Percentiles rank a stretch among this genome's conserved stretches.
These are phyloP conservation scores for Melanogaster broomeanus DNA, from an alignment of 768 basidiomycete genomes.

Conservation along the genomic window DNA sequence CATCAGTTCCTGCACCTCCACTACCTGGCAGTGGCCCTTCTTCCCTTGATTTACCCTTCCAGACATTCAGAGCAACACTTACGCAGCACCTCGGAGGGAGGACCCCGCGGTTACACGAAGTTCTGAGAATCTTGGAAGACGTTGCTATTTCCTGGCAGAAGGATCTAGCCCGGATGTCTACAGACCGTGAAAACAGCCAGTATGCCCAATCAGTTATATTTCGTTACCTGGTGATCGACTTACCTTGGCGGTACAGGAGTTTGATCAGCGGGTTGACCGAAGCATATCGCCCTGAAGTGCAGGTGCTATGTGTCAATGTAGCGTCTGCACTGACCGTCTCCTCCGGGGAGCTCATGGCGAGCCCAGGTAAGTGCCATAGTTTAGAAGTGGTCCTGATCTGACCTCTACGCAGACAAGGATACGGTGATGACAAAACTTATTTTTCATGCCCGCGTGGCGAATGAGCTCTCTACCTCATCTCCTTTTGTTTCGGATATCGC, in stretches of 20 bases:
- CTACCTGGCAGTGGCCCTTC: conserved; percentile 38
- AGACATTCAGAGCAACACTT: conserved; percentile 60
- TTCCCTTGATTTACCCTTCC: conserved; percentile 47
- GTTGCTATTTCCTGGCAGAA: conserved; percentile 57
- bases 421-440: conserved; percentile 36
- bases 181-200: conserved; percentile 44
- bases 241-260: conserved; percentile 30
- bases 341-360: conserved; percentile 30
- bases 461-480: conserved; percentile 47
- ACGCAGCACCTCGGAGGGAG: conserved; percentile 67
- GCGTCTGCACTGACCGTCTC: conserved; percentile 41
- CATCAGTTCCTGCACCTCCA: conserved; percentile 47
- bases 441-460: conserved; percentile 51
- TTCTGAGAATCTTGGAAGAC: conserved; percentile 59
- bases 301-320: conserved; percentile 45
- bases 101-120: conserved; percentile 58
- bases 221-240: background rate
- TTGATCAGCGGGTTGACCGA: conserved; percentile 44
- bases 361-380: conserved; percentile 35
- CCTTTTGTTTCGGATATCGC: conserved; percentile 47
- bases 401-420: conserved; percentile 9
- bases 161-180: conserved; percentile 52
- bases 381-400: background rate
- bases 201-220: conserved; percentile 29
- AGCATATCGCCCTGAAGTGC: conserved; percentile 53